Evolutionary conservation across 208 protist species (phyloP).

Genomic region (Plasmodiophora brassicae): DNA sequence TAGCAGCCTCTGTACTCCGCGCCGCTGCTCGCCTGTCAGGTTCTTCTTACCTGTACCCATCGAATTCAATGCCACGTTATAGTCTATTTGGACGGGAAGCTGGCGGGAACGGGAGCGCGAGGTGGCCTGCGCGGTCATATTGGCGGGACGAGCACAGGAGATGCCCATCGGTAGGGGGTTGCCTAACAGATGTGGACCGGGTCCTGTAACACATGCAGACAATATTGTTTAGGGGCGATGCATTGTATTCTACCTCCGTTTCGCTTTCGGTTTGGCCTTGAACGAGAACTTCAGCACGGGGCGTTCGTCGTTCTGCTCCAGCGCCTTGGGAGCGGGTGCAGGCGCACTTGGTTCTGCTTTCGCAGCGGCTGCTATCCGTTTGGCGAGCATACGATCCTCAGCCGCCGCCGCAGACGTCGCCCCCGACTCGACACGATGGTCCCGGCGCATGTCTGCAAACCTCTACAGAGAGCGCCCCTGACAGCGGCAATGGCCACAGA

Average conservation of each 20-base stretch:
- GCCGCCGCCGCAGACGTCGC: neutral
- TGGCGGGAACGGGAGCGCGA: too few species aligned
- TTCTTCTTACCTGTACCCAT: too few species aligned
- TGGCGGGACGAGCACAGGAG: too few species aligned
- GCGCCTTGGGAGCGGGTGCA: neutral
- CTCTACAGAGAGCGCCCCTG: neutral
- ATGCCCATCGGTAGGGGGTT: too few species aligned
- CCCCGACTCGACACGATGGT: neutral
- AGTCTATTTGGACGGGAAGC: too few species aligned
- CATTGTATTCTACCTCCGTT: neutral
- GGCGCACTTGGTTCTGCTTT: neutral
- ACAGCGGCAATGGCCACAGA: neutral
- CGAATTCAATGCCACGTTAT: too few species aligned
- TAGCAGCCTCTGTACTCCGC: too few species aligned
- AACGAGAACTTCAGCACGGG: slow-evolving; percentile 14
- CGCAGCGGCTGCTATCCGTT: neutral
- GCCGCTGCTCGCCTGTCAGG: too few species aligned
- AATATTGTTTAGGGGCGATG: too few species aligned
- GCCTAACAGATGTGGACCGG: too few species aligned
- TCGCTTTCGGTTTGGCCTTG: neutral
- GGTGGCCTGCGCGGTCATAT: too few species aligned
- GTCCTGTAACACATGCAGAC: too few species aligned
- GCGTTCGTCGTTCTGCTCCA: neutral
- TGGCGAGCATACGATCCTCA: neutral
- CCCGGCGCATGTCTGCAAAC: neutral